Evolutionary conservation across 106 monocot genomes (phyloP), one percentile per base, ranked within the genome.

Genomic region (Vanilla planifolia): DNA sequence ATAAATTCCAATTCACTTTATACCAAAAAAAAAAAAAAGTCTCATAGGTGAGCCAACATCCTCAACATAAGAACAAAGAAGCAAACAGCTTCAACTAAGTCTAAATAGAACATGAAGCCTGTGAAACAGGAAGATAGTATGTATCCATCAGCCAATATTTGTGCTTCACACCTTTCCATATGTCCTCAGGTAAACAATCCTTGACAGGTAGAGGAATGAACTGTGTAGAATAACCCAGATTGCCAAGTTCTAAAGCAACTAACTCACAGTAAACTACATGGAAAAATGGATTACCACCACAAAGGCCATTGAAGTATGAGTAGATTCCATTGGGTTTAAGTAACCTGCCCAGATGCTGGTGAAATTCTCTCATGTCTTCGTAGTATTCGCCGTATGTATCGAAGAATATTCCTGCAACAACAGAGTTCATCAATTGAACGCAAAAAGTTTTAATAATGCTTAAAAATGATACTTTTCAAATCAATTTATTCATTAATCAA

Each of bases 121-220:
- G 84, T 50, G 79, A 84, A 67, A 96, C 78, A 67, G 95, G 95
- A 24, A 96, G 83, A 74, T 96, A 62, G 40, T 96, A 96, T 27
- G 90, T 96, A 43, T 96, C 95, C 17, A 96, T 43, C 61, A 84
- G 95, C 95, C 95, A 96, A 63, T 96, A 96, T 75, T 84, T 96
- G 55, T 84, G 95, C 41, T 80, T 87, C 42, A 96, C 76, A 36
- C 90, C 95, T 41, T 84, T 79, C 95, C 95, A 96, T 5, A 87
- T 63, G 51, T 91, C 73, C 43, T 84, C 69, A 5, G 86, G 11
- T 47, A 96, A 63, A 65, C 86, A 91, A 28, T 87, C 86, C 67
- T 91, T 87, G 33, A 96, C 95, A 41, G 90, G 96, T 55, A 91
- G 61, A 14, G 96, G 81, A 68, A 96, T 68, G 48, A 87, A 96